A percentile compares a stretch with the other conserved stretches of the same genome.
Conservation (phyloP, 768 basidiomycete genomes). For the Coprinellus aureogranulatus region DNA sequence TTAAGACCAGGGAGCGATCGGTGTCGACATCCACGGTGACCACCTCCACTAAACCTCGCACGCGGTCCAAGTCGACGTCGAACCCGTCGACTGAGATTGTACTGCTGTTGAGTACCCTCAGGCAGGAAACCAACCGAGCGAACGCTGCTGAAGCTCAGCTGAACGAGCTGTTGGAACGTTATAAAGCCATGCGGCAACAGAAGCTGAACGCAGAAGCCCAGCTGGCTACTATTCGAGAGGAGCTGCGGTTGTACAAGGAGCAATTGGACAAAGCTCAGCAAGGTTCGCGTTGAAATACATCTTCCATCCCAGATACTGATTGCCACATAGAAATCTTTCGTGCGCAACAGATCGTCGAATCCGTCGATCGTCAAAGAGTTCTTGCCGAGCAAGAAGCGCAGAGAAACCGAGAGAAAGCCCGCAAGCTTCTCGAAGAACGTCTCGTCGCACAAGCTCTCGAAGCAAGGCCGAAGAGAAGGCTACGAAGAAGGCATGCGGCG, state of each 20-base stretch:
- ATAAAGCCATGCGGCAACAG: constrained; percentile 31
- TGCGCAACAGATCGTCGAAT: constrained; percentile 51
- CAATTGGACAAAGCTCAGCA: constrained; percentile 59
- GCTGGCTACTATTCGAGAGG: constrained; percentile 37
- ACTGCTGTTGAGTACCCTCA: not conserved
- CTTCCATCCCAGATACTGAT: not conserved
- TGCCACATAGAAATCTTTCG: constrained; percentile 42
- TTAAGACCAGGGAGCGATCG: not conserved
- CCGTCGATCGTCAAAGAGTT: constrained; percentile 46
- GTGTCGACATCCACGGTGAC: not conserved
- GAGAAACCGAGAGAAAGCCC: constrained; percentile 42
- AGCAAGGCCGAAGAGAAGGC: constrained; percentile 53
- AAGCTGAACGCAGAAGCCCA: constrained; percentile 28
- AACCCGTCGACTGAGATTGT: not conserved
- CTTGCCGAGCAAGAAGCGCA: constrained; percentile 48
- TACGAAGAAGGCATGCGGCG: constrained; percentile 46
- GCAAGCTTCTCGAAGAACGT: constrained; percentile 45
- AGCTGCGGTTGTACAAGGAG: constrained; percentile 54
- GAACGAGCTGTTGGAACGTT: constrained; percentile 28
- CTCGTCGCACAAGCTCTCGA: constrained; percentile 49
- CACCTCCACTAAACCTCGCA: not conserved
- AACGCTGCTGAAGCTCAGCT: constrained; percentile 35
- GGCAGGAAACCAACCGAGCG: constrained; percentile 34
- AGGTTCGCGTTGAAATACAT: constrained; percentile 23
- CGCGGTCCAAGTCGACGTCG: not conserved